Conservation (phyloP, 805 yeast genomes). For the Candida oleophila region DNA sequence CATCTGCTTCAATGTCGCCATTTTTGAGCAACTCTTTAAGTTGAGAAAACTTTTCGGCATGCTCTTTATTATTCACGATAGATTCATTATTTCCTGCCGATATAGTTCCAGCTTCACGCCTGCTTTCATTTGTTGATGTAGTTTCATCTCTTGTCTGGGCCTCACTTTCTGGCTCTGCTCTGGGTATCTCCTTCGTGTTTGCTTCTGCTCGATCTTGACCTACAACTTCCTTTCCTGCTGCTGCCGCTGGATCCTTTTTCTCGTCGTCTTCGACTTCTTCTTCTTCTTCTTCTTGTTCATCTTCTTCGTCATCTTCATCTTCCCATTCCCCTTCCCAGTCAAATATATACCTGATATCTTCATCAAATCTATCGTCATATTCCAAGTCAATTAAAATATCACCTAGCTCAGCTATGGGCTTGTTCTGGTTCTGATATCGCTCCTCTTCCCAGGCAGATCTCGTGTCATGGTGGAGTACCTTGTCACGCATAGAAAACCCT, state of each 20-base stretch:
- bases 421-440: slow-evolving; percentile 19
- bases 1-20: not conserved
- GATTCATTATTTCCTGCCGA: too few species aligned
- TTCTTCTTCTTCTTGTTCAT: slow-evolving; percentile 15
- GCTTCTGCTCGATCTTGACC: too few species aligned
- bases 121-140: too few species aligned
- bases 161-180: not conserved
- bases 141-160: too few species aligned
- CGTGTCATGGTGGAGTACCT: not conserved
- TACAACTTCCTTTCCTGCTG: not conserved
- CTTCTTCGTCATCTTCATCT: slow-evolving; percentile 18
- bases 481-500: slow-evolving; percentile 16
- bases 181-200: not conserved
- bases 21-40: not conserved
- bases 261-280: slow-evolving; percentile 14
- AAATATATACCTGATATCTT: slow-evolving; percentile 61
- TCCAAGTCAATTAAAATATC: slow-evolving; percentile 56
- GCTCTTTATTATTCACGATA: too few species aligned
- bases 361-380: slow-evolving; percentile 65
- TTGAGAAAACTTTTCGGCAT: not conserved
- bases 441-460: slow-evolving; percentile 12
- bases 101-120: too few species aligned
- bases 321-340: slow-evolving; percentile 49
- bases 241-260: not conserved
- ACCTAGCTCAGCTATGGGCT: slow-evolving; percentile 41